Conservation (phyloP, 202 grass and related monocot genomes). For the Zizania palustris region DNA sequence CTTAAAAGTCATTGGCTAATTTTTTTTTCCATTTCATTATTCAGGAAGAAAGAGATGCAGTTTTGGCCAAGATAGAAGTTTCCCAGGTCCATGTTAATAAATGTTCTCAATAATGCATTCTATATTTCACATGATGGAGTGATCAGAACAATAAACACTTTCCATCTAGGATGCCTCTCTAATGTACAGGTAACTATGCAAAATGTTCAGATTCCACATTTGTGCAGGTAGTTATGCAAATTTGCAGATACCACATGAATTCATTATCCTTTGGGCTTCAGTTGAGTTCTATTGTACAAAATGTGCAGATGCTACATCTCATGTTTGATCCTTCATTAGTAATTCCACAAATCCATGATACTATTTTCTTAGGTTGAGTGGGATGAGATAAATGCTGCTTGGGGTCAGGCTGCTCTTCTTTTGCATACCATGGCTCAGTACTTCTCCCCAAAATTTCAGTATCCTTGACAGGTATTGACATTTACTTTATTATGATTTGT, state of each 20-base stretch:
- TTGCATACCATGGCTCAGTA: conserved; percentile 95
- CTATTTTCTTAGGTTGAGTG: conserved; percentile 75
- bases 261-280: conserved; percentile 23
- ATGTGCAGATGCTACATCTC: background rate
- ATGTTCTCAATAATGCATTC: conserved; percentile 91
- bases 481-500: conserved; percentile 6
- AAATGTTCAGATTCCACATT: conserved; percentile 19
- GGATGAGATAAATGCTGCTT: conserved; percentile 99
- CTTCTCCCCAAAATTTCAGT: conserved; percentile 88
- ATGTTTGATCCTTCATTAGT: conserved; percentile 14
- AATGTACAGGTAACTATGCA: conserved; percentile 63
- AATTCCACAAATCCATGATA: conserved; percentile 23
- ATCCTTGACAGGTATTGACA: conserved; percentile 43
- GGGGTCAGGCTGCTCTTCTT: conserved; percentile 97
- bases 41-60: conserved; percentile 95
- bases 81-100: conserved; percentile 86
- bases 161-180: conserved; percentile 80
- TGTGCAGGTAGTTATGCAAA: no score
- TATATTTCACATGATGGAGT: conserved; percentile 93
- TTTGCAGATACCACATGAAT: conserved; percentile 16
- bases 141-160: conserved; percentile 95
- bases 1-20: background rate
- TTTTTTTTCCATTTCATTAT: background rate
- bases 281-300: conserved; percentile 3
- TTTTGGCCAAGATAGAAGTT: conserved; percentile 97